These are phyloP conservation scores for Phialophora chinensis DNA, from an alignment of 2,329 filamentous ascomycete genomes.

Conservation along the genomic window DNA sequence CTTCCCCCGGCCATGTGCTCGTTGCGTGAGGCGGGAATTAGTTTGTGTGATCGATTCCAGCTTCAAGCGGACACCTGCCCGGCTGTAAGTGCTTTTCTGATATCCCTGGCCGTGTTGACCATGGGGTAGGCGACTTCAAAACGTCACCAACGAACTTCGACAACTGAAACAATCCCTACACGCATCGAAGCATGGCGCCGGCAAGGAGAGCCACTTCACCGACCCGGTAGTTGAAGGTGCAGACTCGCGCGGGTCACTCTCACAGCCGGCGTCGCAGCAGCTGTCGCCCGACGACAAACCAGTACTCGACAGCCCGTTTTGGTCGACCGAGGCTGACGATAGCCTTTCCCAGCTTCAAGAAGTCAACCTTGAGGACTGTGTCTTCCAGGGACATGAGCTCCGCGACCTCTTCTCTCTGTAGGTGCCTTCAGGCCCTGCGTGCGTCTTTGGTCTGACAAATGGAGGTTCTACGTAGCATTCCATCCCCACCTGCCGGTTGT, in stretches of 20 bases:
- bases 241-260: background rate
- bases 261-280: background rate
- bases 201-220: background rate
- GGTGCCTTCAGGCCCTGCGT: background rate
- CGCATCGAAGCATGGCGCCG: background rate
- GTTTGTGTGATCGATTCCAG: slow-evolving; percentile 21
- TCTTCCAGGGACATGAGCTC: slow-evolving; percentile 4
- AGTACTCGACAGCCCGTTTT: background rate
- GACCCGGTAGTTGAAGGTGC: background rate
- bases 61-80: slow-evolving; percentile 24
- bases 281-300: background rate
- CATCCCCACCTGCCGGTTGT: slow-evolving; percentile 22
- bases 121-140: slow-evolving; percentile 15
- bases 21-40: slow-evolving; percentile 15
- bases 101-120: background rate
- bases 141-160: slow-evolving; percentile 21
- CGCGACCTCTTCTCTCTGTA: slow-evolving; percentile 13
- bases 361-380: slow-evolving; percentile 7
- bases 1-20: slow-evolving; percentile 22
- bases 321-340: background rate
- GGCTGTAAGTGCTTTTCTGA: slow-evolving; percentile 4
- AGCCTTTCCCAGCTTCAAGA: slow-evolving; percentile 1
- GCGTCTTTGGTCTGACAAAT: background rate
- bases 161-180: slow-evolving; percentile 21
- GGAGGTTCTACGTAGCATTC: slow-evolving; percentile 13